Conservation (phyloP, 2,329 filamentous ascomycete species). For the Ascochyta koolunga region DNA sequence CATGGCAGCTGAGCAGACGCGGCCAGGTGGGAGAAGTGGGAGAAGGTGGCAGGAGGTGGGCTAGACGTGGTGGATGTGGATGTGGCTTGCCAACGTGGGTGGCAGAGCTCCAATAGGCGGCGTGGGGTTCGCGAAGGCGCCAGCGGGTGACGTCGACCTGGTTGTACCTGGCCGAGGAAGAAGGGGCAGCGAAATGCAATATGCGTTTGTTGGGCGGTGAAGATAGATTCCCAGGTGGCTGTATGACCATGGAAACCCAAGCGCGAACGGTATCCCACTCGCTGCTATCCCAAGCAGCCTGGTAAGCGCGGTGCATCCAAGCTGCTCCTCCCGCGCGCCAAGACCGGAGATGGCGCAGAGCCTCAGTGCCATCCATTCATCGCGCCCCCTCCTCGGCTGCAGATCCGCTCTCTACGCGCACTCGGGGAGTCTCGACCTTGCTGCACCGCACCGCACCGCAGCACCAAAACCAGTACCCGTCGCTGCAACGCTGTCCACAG, state of each 20-base stretch:
- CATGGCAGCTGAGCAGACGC: constrained; percentile 26
- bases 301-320: constrained; percentile 1
- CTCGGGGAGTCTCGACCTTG: neutral
- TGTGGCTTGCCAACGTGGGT: no score
- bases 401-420: neutral
- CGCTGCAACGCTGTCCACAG: no score
- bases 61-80: constrained; percentile 14
- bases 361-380: constrained; percentile 20
- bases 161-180: constrained; percentile 1
- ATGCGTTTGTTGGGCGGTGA: neutral
- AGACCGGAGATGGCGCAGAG: constrained; percentile 20
- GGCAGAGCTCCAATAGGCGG: constrained; percentile 14
- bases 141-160: constrained; percentile 28
- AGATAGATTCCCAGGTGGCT: neutral
- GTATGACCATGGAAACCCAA: neutral
- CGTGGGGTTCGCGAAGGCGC: constrained; percentile 15
- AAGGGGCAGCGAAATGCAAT: neutral
- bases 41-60: neutral
- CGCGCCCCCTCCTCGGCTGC: constrained; percentile 6
- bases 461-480: neutral
- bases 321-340: constrained; percentile 13
- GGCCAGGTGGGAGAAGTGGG: neutral
- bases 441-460: neutral
- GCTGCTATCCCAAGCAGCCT: neutral
- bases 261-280: neutral